Base-by-base conservation (phyloP, 2,329 filamentous ascomycete genomes). In the Pseudogymnoascus sp. region DNA sequence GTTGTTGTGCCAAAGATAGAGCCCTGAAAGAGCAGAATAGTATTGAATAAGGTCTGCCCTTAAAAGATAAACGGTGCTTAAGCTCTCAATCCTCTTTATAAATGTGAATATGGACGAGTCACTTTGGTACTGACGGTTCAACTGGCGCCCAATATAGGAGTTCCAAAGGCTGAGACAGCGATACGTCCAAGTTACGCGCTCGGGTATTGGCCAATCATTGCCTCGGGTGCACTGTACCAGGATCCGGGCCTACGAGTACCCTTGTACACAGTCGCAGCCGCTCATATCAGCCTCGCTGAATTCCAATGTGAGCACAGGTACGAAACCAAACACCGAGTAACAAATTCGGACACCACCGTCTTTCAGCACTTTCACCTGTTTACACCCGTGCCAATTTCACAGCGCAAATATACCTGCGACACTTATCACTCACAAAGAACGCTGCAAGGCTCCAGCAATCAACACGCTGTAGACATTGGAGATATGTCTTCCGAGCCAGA, bases 401-500 rank as follows among this genome's bases (percentile, higher is more conserved):
- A 55, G 15, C 48, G n/a, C 48, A 21, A 55, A 55, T 55, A 21
- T 29, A 7, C 29, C 31, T 35, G 4, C 35, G 29, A 33, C 15
- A 55, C n/a, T 33, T 13, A 35, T 55, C 44, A 33, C 48, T 12
- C 48, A 21, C 48, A 55, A 35, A 33, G 48, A 55, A 55, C 29
- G 15, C 48, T 33, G 29, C 29, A 33, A 55, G 48, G 29, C 29
- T 55, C 15, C 5, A 33, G 27, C 48, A 55, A 55, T 55, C 15
- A 55, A 21, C 12, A 31, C 29, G 9, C 48, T 33, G 13, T 3
- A 33, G 27, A 33, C 29, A 55, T 55, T 55, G 15, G 29, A 17
- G 29, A 51, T 33, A 65, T 65, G 64, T 38, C 69, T 27, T 65
- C 65, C n/a, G 51, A 62, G 8, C 65, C 65, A 29, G 71, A 72